phyloP scores from a whole-genome alignment of 2,329 filamentous ascomycete species.

The Diplodia seriata region DNA sequence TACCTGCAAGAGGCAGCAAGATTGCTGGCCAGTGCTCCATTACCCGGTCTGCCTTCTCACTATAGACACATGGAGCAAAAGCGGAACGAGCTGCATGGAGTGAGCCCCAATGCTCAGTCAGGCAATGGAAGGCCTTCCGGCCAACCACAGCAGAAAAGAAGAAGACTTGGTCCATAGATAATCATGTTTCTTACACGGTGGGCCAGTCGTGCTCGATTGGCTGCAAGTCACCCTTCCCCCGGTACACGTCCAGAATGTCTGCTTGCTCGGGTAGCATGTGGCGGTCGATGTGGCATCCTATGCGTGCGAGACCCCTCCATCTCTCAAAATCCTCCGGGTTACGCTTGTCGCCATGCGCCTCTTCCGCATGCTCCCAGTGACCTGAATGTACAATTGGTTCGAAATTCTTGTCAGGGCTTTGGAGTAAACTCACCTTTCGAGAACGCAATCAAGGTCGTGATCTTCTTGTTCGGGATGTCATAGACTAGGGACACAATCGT shows the following conservation, averaged over 20 bases:
- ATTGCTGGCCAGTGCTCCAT: not conserved
- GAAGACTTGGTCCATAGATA: not conserved
- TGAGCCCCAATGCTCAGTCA: no score
- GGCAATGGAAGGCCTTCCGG: no score
- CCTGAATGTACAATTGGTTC: slow-evolving; percentile 30
- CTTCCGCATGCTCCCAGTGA: slow-evolving; percentile 61
- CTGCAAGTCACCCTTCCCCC: slow-evolving; percentile 57
- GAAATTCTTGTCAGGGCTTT: no score
- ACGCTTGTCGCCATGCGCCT: slow-evolving; percentile 64
- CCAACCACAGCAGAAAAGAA: not conserved
- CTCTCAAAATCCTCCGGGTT: slow-evolving; percentile 58
- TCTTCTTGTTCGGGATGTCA: slow-evolving; percentile 58
- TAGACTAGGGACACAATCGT: slow-evolving; percentile 64
- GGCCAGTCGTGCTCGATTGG: slow-evolving; percentile 53
- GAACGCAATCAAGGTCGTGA: slow-evolving; percentile 62
- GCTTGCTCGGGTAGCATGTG: slow-evolving; percentile 63
- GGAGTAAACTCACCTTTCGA: slow-evolving; percentile 49
- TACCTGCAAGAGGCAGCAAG: not conserved
- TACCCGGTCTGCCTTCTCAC: not conserved
- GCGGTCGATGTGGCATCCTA: slow-evolving; percentile 60
- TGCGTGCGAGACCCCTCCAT: slow-evolving; percentile 58
- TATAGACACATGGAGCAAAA: not conserved
- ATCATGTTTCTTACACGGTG: slow-evolving; percentile 40
- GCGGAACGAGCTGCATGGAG: not conserved
- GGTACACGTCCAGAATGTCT: slow-evolving; percentile 58